These are phyloP conservation scores for Parasarocladium wereldwijsianum DNA, from an alignment of 2,329 filamentous ascomycete genomes.

Conservation along the genomic window DNA sequence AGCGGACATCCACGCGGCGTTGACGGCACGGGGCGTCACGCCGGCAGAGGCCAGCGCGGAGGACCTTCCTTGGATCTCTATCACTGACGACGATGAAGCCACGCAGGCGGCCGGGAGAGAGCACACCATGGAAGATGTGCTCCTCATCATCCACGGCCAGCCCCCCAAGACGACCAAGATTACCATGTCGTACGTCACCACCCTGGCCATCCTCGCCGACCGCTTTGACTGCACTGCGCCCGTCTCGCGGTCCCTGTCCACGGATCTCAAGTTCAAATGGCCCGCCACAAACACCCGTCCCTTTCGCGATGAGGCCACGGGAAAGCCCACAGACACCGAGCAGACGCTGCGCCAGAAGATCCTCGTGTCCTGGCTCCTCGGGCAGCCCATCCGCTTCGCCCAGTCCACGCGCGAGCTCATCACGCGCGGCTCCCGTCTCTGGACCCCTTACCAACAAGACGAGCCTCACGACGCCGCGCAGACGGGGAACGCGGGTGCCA, in stretches of 20 bases:
- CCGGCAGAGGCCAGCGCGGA: slow-evolving; percentile 30
- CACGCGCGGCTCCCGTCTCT: slow-evolving; percentile 45
- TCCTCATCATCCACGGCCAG: slow-evolving; percentile 48
- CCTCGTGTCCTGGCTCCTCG: slow-evolving; percentile 49
- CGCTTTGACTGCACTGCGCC: slow-evolving; percentile 50
- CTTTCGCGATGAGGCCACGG: slow-evolving; percentile 19
- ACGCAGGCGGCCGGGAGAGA: slow-evolving; percentile 46
- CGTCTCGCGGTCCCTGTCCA: slow-evolving; percentile 38
- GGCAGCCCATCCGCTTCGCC: slow-evolving; percentile 44
- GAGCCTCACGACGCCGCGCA: slow-evolving; percentile 10
- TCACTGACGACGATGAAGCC: slow-evolving; percentile 55
- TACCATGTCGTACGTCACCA: slow-evolving; percentile 48
- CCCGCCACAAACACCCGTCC: slow-evolving; percentile 28
- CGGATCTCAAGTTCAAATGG: slow-evolving; percentile 37
- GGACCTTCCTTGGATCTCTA: slow-evolving; percentile 47
- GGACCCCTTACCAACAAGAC: slow-evolving; percentile 28
- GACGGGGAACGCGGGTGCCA: too few species aligned
- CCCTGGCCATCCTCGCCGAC: slow-evolving; percentile 57
- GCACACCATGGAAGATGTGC: slow-evolving; percentile 49
- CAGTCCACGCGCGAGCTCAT: slow-evolving; percentile 51
- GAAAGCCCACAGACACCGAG: slow-evolving; percentile 33
- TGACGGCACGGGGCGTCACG: slow-evolving; percentile 30
- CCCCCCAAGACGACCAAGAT: slow-evolving; percentile 23
- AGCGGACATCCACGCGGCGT: slow-evolving; percentile 29
- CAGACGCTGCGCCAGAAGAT: slow-evolving; percentile 56